Base-by-base conservation (phyloP, 768 basidiomycete genomes). In the Daedaleopsis nitida region DNA sequence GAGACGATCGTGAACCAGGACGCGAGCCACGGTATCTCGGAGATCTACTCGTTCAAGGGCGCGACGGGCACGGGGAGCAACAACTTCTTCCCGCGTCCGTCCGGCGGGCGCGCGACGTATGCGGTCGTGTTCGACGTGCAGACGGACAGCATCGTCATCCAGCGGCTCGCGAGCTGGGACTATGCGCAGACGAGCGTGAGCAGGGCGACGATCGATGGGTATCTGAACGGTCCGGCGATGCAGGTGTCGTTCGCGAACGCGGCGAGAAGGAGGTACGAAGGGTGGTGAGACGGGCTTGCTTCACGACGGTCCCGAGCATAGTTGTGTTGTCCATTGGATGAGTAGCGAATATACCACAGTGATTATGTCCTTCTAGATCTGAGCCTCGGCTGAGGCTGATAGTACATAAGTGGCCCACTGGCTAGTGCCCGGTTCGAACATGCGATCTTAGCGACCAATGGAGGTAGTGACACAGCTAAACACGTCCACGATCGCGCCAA, bases 31-130 rank as follows among this genome's bases (percentile, higher is more conserved):
- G 71, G 59, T n/a, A 66, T 69, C 64, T 69, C 71, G 19, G 71
- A 72, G 65, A 66, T 72, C 62, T 72, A 72, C 70, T 67, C 70
- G 45, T 65, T 66, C 65, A 70, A 71, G 65, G 70, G 70, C 52
- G 70, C 71, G 57, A 72, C 71, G 27, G 71, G 71, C 57, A 44
- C 32, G 52, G 39, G 39, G 39, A 13, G 13, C 39, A 17, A 42
- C 39, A 60, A 45, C 55, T 71, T 42, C 53, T 72, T 70, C 60
- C 56, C 69, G 23, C 68, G 71, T 38, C 71, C 71, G 45, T 49
- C 55, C 51, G 50, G 42, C 44, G 65, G 47, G 37, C 42, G 38
- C 13, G 61, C 55, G 42, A 68, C 69, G 35, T 63, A 68, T 47
- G 66, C 53, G 32, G 68, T 60, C 42, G 59, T 70, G 53, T 66